Base-by-base conservation (phyloP, 768 basidiomycete genomes). In the Suillus bovinus region DNA sequence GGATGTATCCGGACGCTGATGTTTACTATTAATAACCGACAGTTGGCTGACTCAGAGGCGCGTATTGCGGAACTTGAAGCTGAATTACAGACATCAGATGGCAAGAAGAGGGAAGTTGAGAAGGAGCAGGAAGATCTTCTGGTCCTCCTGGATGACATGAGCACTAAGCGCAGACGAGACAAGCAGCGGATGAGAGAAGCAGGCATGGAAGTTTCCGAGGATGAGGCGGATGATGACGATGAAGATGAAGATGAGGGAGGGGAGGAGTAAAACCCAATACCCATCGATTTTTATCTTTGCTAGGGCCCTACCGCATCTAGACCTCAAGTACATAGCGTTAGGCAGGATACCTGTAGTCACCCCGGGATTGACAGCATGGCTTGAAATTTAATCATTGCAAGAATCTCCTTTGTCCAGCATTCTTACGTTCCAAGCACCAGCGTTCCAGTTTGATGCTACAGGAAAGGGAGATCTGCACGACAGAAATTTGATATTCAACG, bases 71-170 rank as follows among this genome's bases (percentile, higher is more conserved):
- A 73, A 5, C 71, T 91, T 24, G 77, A 83, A 31, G 67, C 72
- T 16, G 74, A 86, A 59, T 72, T 93, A 9, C 73, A 76, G 47
- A 77, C 75, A 1, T 80, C 86, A 10, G 84, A 90, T 66, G 82
- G 80, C 60, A 90, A 88, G 71, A 83, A 85, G 55, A 88, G 84
- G 66, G 94, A 97, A 10, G 85, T 87, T 27, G 94, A 97, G 74
- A 96, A 95, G 76, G 96, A 99, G 73, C 96, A 98, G 68, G 96
- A 98, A 72, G 96, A 99, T 74, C 74, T 99, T 54, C 79, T 99
- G 24, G 96, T 99, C 13, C 76, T 98, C 36, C 79, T 99, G 4
- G 97, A 99, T 69, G 97, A 99, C 77, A 80, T 97, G 64, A 91
- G 86, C 50, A 84, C 79, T 66, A 99, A 99, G 77, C 82, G 96